phyloP scores from a whole-genome alignment of 495 filamentous ascomycete species.

The Xylaria grammica region DNA sequence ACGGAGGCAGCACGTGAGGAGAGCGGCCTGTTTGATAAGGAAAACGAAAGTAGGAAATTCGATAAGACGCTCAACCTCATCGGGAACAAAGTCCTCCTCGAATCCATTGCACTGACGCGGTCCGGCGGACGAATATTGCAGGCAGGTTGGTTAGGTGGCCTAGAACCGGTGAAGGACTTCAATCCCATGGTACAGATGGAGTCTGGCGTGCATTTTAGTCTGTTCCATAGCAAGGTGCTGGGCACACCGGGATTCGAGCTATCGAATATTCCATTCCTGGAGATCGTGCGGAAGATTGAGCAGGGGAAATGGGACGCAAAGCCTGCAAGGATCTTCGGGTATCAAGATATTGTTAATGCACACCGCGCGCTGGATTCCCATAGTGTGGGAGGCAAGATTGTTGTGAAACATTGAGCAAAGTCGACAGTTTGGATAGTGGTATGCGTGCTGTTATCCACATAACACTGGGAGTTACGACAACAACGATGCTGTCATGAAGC shows the following conservation, averaged over 20 bases:
- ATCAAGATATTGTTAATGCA: constrained; percentile 41
- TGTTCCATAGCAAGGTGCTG: constrained; percentile 51
- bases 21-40: constrained; percentile 18
- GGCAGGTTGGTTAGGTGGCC: constrained; percentile 53
- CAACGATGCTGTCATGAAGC: not conserved
- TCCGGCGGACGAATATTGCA: constrained; percentile 47
- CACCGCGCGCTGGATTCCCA: constrained; percentile 42
- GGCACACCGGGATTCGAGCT: constrained; percentile 49
- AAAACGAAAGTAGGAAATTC: constrained; percentile 32
- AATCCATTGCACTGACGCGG: constrained; percentile 44
- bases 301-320: constrained; percentile 36
- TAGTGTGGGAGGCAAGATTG: constrained; percentile 45
- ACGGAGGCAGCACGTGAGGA: constrained; percentile 37
- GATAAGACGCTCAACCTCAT: constrained; percentile 52
- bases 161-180: constrained; percentile 52
- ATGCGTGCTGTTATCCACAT: not conserved
- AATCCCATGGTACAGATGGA: constrained; percentile 55
- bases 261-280: constrained; percentile 49
- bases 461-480: not conserved
- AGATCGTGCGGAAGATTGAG: constrained; percentile 44
- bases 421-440: not conserved
- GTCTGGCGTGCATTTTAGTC: constrained; percentile 56
- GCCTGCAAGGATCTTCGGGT: constrained; percentile 40
- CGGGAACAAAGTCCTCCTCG: constrained; percentile 49
- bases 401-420: constrained; percentile 33